Base-by-base conservation (phyloP, 2,329 filamentous ascomycete genomes). In the Penicillium sp. region DNA sequence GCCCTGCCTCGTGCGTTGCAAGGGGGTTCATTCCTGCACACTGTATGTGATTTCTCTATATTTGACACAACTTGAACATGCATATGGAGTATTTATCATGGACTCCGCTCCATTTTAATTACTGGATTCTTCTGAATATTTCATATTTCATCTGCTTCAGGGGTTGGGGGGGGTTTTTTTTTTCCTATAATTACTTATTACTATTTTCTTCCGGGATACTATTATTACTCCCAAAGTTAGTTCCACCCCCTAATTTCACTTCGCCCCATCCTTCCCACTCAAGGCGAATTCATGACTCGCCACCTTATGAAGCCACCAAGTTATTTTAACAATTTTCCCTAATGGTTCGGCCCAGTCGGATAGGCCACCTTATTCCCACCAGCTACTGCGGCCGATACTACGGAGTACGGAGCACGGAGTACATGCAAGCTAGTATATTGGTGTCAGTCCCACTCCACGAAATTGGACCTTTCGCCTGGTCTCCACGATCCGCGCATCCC, bases 401-500 rank as follows among this genome's bases (percentile, higher is more conserved):
- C 15, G 31, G 31, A 27, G 27, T 13, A 33, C 4, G 31, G 31
- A 15, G 31, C 29, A 33, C 31, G 31, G 31, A 33, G 31, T 33
- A 59, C 51, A 57, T 62, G 56, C 47, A 60, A 57, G 62, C 56
- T 62, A 45, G 9, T n/a, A 61, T 61, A 31, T 46, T 54, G 57
- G 37, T 7, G 38, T 53, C 50, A 53, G 57, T 56, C 58, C 64
- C 65, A 66, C 62, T 60, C 54, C 29, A 54, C 35, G 60, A 62
- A 61, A 61, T 60, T 63, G 62, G 60, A 62, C 55, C 60, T 54
- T 55, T 43, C 48, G 41, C 43, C 54, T 37, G 55, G 49, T 49
- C 63, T 65, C 65, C 63, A 65, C 65, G 66, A 67, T 63, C 66
- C 66, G 65, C 66, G 38, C 60, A 56, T 63, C 56, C 65, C 60